These are phyloP conservation scores for Hypoxylon lienhwacheense DNA, from an alignment of 495 filamentous ascomycete genomes.

Conservation along the genomic window DNA sequence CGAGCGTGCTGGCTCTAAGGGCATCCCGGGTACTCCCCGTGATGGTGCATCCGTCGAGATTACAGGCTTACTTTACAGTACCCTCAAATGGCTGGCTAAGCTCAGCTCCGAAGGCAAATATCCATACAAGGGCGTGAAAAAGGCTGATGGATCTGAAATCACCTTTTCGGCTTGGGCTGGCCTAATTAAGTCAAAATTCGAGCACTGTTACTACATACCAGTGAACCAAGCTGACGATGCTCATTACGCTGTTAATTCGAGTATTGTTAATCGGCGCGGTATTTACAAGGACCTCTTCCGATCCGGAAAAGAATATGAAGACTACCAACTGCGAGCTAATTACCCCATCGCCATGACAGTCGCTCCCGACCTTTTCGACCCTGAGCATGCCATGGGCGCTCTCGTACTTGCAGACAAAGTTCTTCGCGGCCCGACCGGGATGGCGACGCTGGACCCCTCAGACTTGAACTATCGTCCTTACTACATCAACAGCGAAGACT, in stretches of 20 bases:
- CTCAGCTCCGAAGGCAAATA: slow-evolving; percentile 69
- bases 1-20: slow-evolving; percentile 84
- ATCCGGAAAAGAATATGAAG: slow-evolving; percentile 91
- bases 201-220: slow-evolving; percentile 87
- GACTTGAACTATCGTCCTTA: slow-evolving; percentile 92
- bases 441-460: slow-evolving; percentile 90
- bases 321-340: slow-evolving; percentile 94
- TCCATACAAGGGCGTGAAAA: slow-evolving; percentile 68
- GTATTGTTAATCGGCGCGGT: slow-evolving; percentile 80
- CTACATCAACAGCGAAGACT: slow-evolving; percentile 95
- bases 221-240: slow-evolving; percentile 64
- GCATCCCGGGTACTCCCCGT: slow-evolving; percentile 91
- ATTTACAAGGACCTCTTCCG: slow-evolving; percentile 98
- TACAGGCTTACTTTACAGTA: slow-evolving; percentile 87
- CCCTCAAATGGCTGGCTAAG: slow-evolving; percentile 73
- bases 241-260: slow-evolving; percentile 77
- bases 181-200: slow-evolving; percentile 83
- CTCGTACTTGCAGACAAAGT: slow-evolving; percentile 76
- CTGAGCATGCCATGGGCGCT: slow-evolving; percentile 71
- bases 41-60: slow-evolving; percentile 97
- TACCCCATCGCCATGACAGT: slow-evolving; percentile 96
- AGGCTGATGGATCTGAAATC: slow-evolving; percentile 60
- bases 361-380: slow-evolving; percentile 82
- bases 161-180: slow-evolving; percentile 79
- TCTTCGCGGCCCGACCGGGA: slow-evolving; percentile 84